Evolutionary conservation across 371 early-diverging fungal genomes (phyloP), one percentile per base, ranked within the genome.

Genomic region (Syncephalastrum contaminatum): DNA sequence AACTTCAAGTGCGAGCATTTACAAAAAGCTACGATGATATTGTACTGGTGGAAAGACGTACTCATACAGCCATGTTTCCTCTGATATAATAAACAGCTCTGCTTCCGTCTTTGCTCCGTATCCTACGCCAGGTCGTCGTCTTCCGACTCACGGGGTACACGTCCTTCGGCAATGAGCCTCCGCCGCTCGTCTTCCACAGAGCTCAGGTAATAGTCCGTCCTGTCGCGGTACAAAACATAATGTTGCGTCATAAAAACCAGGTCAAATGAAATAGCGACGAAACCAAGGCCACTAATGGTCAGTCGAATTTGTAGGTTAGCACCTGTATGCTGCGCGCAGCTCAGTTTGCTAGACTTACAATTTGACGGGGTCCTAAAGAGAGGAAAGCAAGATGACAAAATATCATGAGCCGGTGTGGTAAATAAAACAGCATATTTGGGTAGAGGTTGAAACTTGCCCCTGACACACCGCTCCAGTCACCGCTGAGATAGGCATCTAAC

Each of bases 211-310:
- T 60, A 64, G 53, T 80, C 77, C 4, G 62, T 68, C 25, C 75
- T 60, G 48, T 75, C 64, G n/a, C 80, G 71, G 65, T 90, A 92
- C 4, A 89, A 63, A 8, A 90, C 62, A 63, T 84, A 95, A 52
- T 96, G 96, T 61, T 96, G 96, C 3, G 75, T 43, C 55, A 96
- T 85, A 58, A 96, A 96, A 14, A 93, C 41, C 15, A 90, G 39
- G 52, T 95, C 94, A 63, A 96, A 95, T 4, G 70, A 72, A 21
- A 97, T 88, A 20, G 89, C 86, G 25, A 87, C 66, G 54, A 93
- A 69, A 1, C 93, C 94, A 19, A 96, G 70, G 7, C 90, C 92
- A 59, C 80, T 80, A 42, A n/a, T n/a, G 20, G 42, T 44, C 4
- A 15, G 43, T 19, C n/a, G 39, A 19, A 48, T 30, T 5, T 30